Conservation (phyloP, 257 asterid genomes). For the Thymus mandschuricus region DNA sequence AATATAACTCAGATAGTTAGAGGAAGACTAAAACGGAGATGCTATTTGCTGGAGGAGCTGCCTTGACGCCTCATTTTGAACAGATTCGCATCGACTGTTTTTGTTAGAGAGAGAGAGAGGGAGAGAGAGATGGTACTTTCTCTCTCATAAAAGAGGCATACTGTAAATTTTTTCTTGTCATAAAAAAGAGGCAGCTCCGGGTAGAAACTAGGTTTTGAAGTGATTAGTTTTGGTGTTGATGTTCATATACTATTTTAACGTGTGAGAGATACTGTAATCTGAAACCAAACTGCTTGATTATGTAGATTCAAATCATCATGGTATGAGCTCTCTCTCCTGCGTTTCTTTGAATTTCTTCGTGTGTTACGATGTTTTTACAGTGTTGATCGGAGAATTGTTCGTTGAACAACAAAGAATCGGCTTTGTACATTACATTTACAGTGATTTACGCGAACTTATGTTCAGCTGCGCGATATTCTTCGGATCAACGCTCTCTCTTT, state of each 20-base stretch:
- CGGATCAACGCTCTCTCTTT: slow-evolving; percentile 34
- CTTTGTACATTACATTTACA: slow-evolving; percentile 30
- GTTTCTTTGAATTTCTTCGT: background rate
- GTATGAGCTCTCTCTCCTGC: background rate
- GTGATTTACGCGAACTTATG: slow-evolving; percentile 23
- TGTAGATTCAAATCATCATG: slow-evolving; percentile 19
- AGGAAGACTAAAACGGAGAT: background rate
- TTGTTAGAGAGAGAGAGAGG: slow-evolving; percentile 27
- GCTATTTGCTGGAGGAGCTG: slow-evolving; percentile 19
- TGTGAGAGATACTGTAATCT: slow-evolving; percentile 8
- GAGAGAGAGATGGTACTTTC: background rate
- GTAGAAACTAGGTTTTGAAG: slow-evolving; percentile 9
- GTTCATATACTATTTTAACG: slow-evolving; percentile 3
- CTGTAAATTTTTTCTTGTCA: slow-evolving; percentile 19
- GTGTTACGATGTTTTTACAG: too few relatives aligned
- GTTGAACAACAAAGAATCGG: slow-evolving; percentile 26
- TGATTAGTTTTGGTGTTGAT: slow-evolving; percentile 4
- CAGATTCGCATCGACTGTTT: slow-evolving; percentile 16
- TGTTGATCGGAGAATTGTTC: too few relatives aligned
- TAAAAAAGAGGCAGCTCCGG: slow-evolving; percentile 26
- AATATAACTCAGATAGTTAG: background rate
- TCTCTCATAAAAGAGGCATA: background rate
- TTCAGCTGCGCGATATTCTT: slow-evolving; percentile 37
- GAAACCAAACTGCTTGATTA: background rate
- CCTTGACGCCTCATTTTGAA: background rate